Base-by-base conservation (phyloP, 805 yeast species). In the Saccharomycopsis fermentans region DNA sequence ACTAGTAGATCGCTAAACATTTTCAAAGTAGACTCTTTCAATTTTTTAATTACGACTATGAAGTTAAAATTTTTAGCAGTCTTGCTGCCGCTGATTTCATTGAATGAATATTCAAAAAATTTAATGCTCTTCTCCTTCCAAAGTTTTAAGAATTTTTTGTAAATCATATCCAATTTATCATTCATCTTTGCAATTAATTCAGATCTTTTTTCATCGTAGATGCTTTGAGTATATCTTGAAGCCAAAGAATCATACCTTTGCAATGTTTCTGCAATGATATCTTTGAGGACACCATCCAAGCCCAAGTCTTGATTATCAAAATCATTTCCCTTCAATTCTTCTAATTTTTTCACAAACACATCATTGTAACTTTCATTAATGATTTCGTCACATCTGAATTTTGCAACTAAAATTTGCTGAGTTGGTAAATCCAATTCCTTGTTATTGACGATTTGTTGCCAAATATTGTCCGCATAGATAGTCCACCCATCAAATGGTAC, bases 401-500 rank as follows among this genome's bases (percentile, higher is more conserved):
- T 81, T 6, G 99, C 96, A 26, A 94, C 98, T 60, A 94, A 76
- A 35, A 89, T 87, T 70, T 94, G 99, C 68, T 94, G 99, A 1
- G 98, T 91, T 29, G 99, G 99, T 63, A 94, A 77, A 72, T 94
- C 99, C 63, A 94, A 79, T 69, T 94, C 99, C 71, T 90, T 91
- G 73, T 94, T 94, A 62, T 79, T 77, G 69, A 90, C 96, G 66
- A 94, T 94, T 71, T 90, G 96, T 55, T 87, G 84, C 99, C 99
- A 94, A 64, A 96, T 84, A 67, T 84, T 87, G 57, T 83, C 85
- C 0, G 97, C 90, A 66, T 94, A 94, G 69, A 90, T 72, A 3
- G 92, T 80, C 98, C 99, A 94, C 26, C 97, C 98, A 71, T 94
- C 99, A 56, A 92, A 77, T 11, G 99, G 99, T 58, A 94, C 82